Evolutionary conservation across 2,329 filamentous ascomycete species (phyloP), one percentile per base, ranked within the genome.

Genomic region (Zymoseptoria ardabiliae): DNA sequence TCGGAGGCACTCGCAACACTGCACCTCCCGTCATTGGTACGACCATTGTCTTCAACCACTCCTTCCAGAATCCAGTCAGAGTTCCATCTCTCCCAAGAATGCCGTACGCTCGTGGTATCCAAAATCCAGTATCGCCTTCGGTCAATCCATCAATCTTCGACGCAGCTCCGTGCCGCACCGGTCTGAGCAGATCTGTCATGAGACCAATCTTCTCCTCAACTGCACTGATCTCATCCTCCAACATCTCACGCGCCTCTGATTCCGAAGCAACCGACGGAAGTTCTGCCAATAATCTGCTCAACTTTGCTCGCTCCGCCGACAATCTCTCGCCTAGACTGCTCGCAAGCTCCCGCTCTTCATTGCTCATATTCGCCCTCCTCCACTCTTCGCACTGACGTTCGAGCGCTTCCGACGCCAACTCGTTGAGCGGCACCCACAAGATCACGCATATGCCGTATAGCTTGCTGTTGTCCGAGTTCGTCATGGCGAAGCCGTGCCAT

Each of bases 401-500:
- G 22, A 95, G 82, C 61, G 92, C 89, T 57, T 92, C 90, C 1
- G 94, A 92, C 5, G 93, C 87, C 59, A 88, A 85, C 10, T 86
- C 81, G 62, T 90, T 90, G 57, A 99, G 76, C 0, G 94, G 91
- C 57, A 91, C 90, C 94, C 94, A 99, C 50, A 97, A 83, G 57
- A 91, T 95, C 58, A 97, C 82, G 63, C 89, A 92, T 60, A 97
- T 90, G 35, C 91, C 93, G 71, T 97, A 93, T 20, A 97, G 81
- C 73, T 94, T 96, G 58, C 90, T 89, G 68, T 91, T 93, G 71
- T 97, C 92, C 58, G 90, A 89, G 21, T 88, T 89, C 2, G 94
- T 99, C 94, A 99, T 97, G 63, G 91, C 92, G 71, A 99, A 99
- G 54, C 94, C 94, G 75, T 99, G 94, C 94, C 94, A 99, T 22